Evolutionary conservation across 331 rosid genomes (phyloP), one percentile per base, ranked within the genome.

Genomic region (Dryas integrifolia): DNA sequence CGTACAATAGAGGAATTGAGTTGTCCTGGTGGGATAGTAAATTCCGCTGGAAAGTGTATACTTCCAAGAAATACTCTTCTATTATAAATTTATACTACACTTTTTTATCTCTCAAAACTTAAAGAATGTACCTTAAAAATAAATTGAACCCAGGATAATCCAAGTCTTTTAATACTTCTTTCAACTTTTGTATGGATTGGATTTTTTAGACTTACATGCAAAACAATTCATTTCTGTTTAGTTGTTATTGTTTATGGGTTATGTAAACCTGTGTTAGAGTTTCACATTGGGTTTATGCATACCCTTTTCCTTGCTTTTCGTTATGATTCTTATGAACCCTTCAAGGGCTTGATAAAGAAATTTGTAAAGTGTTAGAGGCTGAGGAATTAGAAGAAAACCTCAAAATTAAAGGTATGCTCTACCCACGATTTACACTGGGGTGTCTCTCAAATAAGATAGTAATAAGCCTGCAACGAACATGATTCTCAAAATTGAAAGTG

Each of bases 1-100:
- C 87, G 84, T 84, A 84, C 91, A 50, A 62, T 65, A 79, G 73
- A 65, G 68, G 67, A 86, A 73, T 63, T 49, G 81, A 66, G 79
- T 74, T 73, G 90, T 78, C 50, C 76, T 74, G 61, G 72, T 44
- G 70, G 67, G 73, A 30, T 62, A 79, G 74, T 79, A 49, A 74
- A 73, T 81, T 80, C 63, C 57, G 74, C 76, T 72, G 82, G 80
- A 16, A 73, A 77, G 63, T 38, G 58, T 65, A 41, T 63, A 30
- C 65, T 83, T 79, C 83, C 83, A 69, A 67, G 75, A 73, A 66
- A 72, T 62, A 30, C 72, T 45, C 14, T 16, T 30, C 24, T 21
- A 21, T 21, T 21, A 21, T 21, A 21, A 0, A 21, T 21, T 21
- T 21, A 21, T 21, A 63, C 21, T 45, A 8, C 14, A 40, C 67